These are phyloP conservation scores for Clarireedia sp. DNA, from an alignment of 2,329 filamentous ascomycete genomes.

Conservation along the genomic window DNA sequence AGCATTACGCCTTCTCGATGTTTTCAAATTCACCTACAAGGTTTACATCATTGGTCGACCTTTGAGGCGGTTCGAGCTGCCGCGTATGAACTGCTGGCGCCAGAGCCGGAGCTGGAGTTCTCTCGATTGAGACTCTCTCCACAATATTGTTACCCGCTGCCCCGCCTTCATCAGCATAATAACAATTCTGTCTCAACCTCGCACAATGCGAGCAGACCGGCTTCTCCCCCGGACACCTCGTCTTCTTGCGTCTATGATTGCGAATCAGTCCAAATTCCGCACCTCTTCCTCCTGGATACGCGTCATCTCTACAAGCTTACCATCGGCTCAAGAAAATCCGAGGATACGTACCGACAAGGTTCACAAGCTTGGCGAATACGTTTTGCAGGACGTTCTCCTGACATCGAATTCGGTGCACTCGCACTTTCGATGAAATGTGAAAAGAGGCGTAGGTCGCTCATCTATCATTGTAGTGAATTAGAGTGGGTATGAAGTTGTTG, in stretches of 20 bases:
- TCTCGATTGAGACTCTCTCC: constrained; percentile 10
- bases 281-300: background rate
- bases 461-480: background rate
- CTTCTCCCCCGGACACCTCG: constrained; percentile 42
- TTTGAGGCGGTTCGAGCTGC: background rate
- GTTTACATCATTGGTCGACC: background rate
- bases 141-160: constrained; percentile 2
- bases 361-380: constrained; percentile 30
- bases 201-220: constrained; percentile 42
- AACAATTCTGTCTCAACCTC: constrained; percentile 39
- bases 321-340: background rate
- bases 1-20: background rate
- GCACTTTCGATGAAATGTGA: constrained; percentile 8
- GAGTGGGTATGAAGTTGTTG: background rate
- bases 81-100: background rate
- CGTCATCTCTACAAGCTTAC: background rate
- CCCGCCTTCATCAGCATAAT: constrained; percentile 32
- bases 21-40: background rate
- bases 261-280: background rate
- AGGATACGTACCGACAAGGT: constrained; percentile 29
- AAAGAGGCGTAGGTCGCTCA: constrained; percentile 4
- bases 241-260: constrained; percentile 39
- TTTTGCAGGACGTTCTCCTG: constrained; percentile 25
- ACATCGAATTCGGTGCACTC: background rate
- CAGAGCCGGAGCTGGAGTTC: background rate